Base-by-base conservation (phyloP, 352 stramenopile species). In the Globisporangium acanthophoron region DNA sequence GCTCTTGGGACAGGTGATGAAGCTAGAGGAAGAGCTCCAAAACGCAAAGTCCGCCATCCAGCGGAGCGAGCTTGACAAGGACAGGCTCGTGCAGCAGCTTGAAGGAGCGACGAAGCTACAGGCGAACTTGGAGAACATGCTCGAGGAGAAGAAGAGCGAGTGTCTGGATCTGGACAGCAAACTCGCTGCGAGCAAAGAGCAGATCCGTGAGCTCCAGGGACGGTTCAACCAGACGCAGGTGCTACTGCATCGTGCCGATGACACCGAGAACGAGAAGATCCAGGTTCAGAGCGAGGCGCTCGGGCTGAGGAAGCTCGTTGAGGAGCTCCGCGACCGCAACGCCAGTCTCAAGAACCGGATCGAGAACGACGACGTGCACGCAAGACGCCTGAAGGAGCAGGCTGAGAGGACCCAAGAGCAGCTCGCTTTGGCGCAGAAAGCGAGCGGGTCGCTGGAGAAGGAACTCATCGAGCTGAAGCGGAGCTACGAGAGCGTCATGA, bases 291-390 rank as follows among this genome's bases (percentile, higher is more conserved):
- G 85, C 41, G 78, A 89, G 37, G 66, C 71, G 3, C 60, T 89
- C 35, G 71, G 70, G 13, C 52, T 89, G 15, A 73, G 80, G 39
- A 66, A 80, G 13, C 74, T 77, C 2, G 61, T 88, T 11, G 79
- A 92, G 64, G 79, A 88, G 50, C 63, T 92, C 5, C 76, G 78
- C 1, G 81, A 92, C 29, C 64, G 84, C 44, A 88, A 87, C 24
- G 70, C 70, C 8, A 78, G 69, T 18, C 56, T 92, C 35, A 85
- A 78, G 55, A 73, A 73, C 44, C 74, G 74, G 12, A 60, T 74
- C 1, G 82, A 92, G 35, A 78, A 72, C 37, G 67, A 68, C 12
- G 68, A 82, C 12, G 47, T 69, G 31, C 59, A 85, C 37, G 46
- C 62, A 0, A 78, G 80, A 53, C 74, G 76, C 7, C 51, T 87